These are phyloP conservation scores for Geranomyces variabilis DNA, from an alignment of 192 early-diverging fungal genomes.

Conservation along the genomic window DNA sequence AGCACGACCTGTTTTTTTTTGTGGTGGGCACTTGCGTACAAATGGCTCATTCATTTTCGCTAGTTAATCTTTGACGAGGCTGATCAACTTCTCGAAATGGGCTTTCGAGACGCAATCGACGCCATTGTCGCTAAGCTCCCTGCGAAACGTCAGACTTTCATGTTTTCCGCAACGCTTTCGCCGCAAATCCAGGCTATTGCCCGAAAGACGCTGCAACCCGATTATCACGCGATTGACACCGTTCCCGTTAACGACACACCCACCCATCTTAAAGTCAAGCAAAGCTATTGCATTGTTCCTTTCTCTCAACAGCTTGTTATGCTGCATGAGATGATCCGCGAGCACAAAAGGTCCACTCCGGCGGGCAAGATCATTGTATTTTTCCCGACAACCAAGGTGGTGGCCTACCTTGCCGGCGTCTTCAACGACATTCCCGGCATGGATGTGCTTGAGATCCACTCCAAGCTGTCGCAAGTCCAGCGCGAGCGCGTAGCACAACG, in stretches of 20 bases:
- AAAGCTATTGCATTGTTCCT: conserved; percentile 72
- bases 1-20: not conserved
- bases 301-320: conserved; percentile 63
- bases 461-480: conserved; percentile 72
- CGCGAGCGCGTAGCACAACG: conserved; percentile 71
- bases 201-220: conserved; percentile 60
- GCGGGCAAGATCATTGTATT: conserved; percentile 90
- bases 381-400: conserved; percentile 77
- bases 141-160: conserved; percentile 77
- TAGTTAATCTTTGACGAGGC: conserved; percentile 91
- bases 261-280: conserved; percentile 79
- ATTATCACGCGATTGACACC: conserved; percentile 77
- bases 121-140: conserved; percentile 66
- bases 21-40: no score
- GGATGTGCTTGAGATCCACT: conserved; percentile 73
- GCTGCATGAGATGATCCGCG: conserved; percentile 67
- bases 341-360: conserved; percentile 58
- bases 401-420: conserved; percentile 63
- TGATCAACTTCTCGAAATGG: conserved; percentile 93
- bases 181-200: conserved; percentile 71
- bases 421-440: conserved; percentile 54
- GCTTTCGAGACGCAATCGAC: conserved; percentile 80
- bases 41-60: no score
- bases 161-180: conserved; percentile 93
- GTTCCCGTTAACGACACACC: conserved; percentile 83